Evolutionary conservation across 1,139 yeast genomes (phyloP), one percentile per base, ranked within the genome.

Genomic region (Debaryomyces psychrophilus): DNA sequence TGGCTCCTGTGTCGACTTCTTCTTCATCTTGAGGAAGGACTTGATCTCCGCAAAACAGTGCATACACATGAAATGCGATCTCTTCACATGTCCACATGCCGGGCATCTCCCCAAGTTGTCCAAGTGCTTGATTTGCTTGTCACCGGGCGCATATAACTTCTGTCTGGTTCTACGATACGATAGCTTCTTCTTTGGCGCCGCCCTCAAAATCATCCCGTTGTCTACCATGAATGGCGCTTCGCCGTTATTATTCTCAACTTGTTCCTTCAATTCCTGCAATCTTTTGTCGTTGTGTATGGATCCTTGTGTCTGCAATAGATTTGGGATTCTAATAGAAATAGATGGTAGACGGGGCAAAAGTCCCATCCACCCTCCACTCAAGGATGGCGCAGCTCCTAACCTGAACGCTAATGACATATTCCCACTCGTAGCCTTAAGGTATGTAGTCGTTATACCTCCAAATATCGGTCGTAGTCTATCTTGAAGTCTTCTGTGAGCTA

Each of bases 131-230:
- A 87, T 74, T 60, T 90, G 95, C 64, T 90, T 92, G 52, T 81
- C 77, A 9, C 90, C 95, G 3, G 96, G 92, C 12, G 89, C 87
- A 58, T 87, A 85, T 56, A 88, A 79, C 69, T 87, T 84, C 61
- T 81, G 85, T 67, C 98, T 83, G 62, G 89, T 87, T 68, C 90
- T 87, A 69, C 83, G 82, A 63, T 89, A 88, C 7, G 98, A 90
- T 9, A 83, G 83, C 68, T 90, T 90, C 81, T 92, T 90, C 75
- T 93, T 93, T 47, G 99, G 98, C 2, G 84, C 97, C 2, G 99
- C 98, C 54, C 74, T 74, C 49, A 89, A 73, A 31, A 89, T 79
- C 53, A 68, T 62, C 18, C 96, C 96, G 54, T 82, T 77, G 57
- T 79, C 84, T 35, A 70, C 59, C 65, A 65, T 61, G 51, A 69